Evolutionary conservation across 495 filamentous ascomycete genomes (phyloP).

Genomic region (Xylaria grammica): DNA sequence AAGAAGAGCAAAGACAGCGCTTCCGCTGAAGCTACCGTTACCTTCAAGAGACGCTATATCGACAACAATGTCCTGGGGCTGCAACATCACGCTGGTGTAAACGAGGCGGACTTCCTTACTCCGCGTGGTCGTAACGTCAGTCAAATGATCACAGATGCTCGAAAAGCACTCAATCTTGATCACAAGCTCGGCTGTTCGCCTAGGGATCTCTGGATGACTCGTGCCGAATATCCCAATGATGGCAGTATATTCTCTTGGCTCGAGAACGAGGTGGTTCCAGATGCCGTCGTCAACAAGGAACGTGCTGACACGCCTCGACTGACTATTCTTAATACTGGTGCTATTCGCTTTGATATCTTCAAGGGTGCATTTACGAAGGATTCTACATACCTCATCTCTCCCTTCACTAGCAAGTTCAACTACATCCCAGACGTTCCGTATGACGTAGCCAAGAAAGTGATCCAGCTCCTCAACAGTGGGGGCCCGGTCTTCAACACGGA

Average conservation of each 20-base stretch:
- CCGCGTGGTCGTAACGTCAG: slow-evolving; percentile 76
- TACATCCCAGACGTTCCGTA: slow-evolving; percentile 83
- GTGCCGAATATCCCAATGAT: slow-evolving; percentile 69
- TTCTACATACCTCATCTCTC: slow-evolving; percentile 81
- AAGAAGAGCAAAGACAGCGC: slow-evolving; percentile 35
- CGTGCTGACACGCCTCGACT: slow-evolving; percentile 59
- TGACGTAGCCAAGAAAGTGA: slow-evolving; percentile 68
- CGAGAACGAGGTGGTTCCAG: slow-evolving; percentile 72
- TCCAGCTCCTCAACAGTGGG: slow-evolving; percentile 75
- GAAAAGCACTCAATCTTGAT: slow-evolving; percentile 74
- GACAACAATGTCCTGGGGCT: slow-evolving; percentile 93
- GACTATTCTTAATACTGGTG: slow-evolving; percentile 84
- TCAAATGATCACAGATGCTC: slow-evolving; percentile 68
- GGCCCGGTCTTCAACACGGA: slow-evolving; percentile 57
- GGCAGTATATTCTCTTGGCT: slow-evolving; percentile 83
- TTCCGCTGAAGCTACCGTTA: slow-evolving; percentile 42
- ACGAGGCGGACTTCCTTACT: slow-evolving; percentile 75
- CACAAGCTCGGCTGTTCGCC: slow-evolving; percentile 82
- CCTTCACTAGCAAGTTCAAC: slow-evolving; percentile 82
- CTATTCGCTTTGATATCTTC: slow-evolving; percentile 94
- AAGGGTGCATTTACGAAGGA: slow-evolving; percentile 87
- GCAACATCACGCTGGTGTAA: slow-evolving; percentile 73
- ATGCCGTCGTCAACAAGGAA: slow-evolving; percentile 51
- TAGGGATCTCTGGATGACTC: slow-evolving; percentile 76
- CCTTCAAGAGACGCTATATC: slow-evolving; percentile 83